These are phyloP conservation scores for Naganishia vaughanmartiniae DNA, from an alignment of 768 basidiomycete species.

Conservation along the genomic window DNA sequence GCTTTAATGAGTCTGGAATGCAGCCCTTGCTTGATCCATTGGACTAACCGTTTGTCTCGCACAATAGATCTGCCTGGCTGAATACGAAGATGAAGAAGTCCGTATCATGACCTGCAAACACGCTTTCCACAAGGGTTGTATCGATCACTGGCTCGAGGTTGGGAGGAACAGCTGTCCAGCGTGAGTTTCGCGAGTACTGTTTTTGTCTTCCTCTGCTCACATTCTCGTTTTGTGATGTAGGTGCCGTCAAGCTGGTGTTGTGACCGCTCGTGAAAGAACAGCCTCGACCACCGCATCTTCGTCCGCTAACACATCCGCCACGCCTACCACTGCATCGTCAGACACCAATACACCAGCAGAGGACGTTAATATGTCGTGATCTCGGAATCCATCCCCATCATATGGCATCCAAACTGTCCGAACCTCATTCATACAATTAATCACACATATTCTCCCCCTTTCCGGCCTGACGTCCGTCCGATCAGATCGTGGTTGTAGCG, in stretches of 20 bases:
- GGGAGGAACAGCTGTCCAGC: not conserved
- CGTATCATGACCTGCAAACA: slow-evolving; percentile 79
- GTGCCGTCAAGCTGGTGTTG: not conserved
- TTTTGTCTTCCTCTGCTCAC: not conserved
- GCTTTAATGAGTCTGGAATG: slow-evolving; percentile 6
- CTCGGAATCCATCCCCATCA: not conserved
- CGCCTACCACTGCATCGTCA: not conserved
- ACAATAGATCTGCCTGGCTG: slow-evolving; percentile 78
- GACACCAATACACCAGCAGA: not conserved
- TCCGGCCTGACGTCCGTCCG: too few relatives aligned
- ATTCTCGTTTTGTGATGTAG: not conserved
- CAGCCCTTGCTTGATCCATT: too few relatives aligned
- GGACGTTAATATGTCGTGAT: not conserved
- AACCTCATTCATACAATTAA: too few relatives aligned
- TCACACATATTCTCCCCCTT: too few relatives aligned
- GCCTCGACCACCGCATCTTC: not conserved
- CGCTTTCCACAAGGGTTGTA: slow-evolving; percentile 83
- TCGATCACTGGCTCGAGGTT: slow-evolving; percentile 65
- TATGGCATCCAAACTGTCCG: too few relatives aligned
- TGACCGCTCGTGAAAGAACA: not conserved
- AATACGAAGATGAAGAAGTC: slow-evolving; percentile 78
- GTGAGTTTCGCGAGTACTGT: not conserved
- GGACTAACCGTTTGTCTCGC: too few relatives aligned
- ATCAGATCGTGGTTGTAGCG: too few relatives aligned
- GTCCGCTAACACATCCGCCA: not conserved